A percentile compares a stretch with the other conserved stretches of the same genome.
Conservation (phyloP, 257 asterid species). For the Anisodus tanguticus region DNA sequence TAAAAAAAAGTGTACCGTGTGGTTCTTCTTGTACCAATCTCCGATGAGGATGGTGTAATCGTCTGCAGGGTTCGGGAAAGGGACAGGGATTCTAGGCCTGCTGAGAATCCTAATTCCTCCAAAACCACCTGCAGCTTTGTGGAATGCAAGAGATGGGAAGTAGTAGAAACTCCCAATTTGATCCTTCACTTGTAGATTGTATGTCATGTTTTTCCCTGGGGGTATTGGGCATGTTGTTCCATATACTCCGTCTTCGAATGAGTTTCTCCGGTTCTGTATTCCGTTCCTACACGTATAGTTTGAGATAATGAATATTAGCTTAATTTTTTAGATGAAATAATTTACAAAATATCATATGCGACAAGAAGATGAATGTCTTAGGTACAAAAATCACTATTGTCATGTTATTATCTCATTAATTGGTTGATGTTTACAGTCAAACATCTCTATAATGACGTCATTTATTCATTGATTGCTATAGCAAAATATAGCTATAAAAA, state of each 20-base stretch:
- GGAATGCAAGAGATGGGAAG: conserved; percentile 85
- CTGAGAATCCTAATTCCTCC: conserved; percentile 85
- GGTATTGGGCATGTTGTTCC: conserved; percentile 98
- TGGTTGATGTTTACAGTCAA: too few species aligned
- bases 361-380: neutral
- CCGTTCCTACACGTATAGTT: conserved; percentile 65
- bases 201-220: conserved; percentile 84
- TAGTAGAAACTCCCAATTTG: conserved; percentile 94
- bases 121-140: conserved; percentile 95
- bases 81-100: conserved; percentile 86
- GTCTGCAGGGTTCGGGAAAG: conserved; percentile 69
- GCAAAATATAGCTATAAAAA: too few species aligned
- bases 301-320: neutral
- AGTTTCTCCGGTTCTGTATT: conserved; percentile 81
- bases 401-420: too few species aligned
- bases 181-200: conserved; percentile 91
- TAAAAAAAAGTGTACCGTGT: conserved; percentile 56
- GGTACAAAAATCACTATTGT: too few species aligned
- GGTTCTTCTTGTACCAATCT: conserved; percentile 84
- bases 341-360: too few species aligned
- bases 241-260: conserved; percentile 82
- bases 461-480: too few species aligned
- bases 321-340: neutral
- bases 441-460: too few species aligned
- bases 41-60: conserved; percentile 74